Evolutionary conservation across 768 basidiomycete species (phyloP).

Genomic region (Grammothele lineata): DNA sequence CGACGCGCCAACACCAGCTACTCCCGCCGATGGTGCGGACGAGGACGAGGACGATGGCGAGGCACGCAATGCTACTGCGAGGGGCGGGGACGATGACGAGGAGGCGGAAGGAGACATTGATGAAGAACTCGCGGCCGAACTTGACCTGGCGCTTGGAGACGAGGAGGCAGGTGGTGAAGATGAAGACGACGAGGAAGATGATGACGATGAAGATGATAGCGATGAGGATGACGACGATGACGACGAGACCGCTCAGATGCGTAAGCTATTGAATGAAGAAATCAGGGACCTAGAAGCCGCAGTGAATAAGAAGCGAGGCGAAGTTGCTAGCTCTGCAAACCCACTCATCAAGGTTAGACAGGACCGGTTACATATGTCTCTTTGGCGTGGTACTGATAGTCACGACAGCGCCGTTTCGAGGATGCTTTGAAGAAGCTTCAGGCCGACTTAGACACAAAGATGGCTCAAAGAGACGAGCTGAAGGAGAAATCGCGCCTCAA

Average conservation of each 20-base stretch:
- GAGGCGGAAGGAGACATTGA: constrained; percentile 80
- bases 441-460: constrained; percentile 82
- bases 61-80: constrained; percentile 47
- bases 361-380: background rate
- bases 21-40: constrained; percentile 51
- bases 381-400: background rate
- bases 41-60: constrained; percentile 42
- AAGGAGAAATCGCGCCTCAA: constrained; percentile 68
- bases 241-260: constrained; percentile 65
- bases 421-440: constrained; percentile 87
- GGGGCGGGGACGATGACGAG: constrained; percentile 49
- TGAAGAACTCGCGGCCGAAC: constrained; percentile 83
- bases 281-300: constrained; percentile 87
- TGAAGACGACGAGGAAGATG: constrained; percentile 67
- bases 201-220: constrained; percentile 44
- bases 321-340: constrained; percentile 81
- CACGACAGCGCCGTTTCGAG: constrained; percentile 79
- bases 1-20: constrained; percentile 53
- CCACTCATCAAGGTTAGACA: constrained; percentile 80
- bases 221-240: constrained; percentile 77
- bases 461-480: constrained; percentile 73
- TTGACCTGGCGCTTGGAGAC: constrained; percentile 75
- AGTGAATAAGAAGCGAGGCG: constrained; percentile 77
- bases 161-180: constrained; percentile 59
- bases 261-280: constrained; percentile 82